Evolutionary conservation across 768 basidiomycete species (phyloP), one percentile per base, ranked within the genome.

Genomic region (Lactarius deliciosus): DNA sequence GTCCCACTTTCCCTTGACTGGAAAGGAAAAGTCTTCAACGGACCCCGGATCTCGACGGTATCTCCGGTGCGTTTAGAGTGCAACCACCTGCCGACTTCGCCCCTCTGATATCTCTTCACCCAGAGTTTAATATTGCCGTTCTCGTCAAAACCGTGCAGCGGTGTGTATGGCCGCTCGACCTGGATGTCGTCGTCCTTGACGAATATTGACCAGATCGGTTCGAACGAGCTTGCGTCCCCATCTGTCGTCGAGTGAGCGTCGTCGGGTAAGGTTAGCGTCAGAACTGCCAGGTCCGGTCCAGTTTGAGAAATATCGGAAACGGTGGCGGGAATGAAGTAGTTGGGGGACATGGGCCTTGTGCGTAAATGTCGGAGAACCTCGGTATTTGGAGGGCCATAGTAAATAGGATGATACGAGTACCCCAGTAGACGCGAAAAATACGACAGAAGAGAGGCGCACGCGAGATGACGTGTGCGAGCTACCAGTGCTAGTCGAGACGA

Each of bases 121-220:
- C 92, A 94, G 60, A 94, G 85, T 43, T 78, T 78, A 80, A 94
- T 87, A 56, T 79, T 78, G 0, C 91, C 91, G 13, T 86, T 73
- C 61, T 81, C 77, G 60, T 89, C 87, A 28, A 92, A 78, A 25
- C 92, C 88, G 68, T 86, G 81, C 57, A 94, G 77, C 5, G 92
- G 92, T 5, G 93, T 94, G 73, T 94, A 94, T 15, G 91, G 87
- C 62, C 92, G 77, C 72, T 94, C 92, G 38, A 94, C 90, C 76
- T 94, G 92, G 25, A 94, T 92, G 71, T 93, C 92, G 69, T 89
- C 88, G 73, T 94, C 91, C 74, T 94, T 94, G 74, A 94, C 80
- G 75, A 82, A 94, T 15, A 94, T 78, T 45, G 90, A 90, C 84
- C 86, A 94, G 65, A 92, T 85, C 34, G 82, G 84, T 11, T 60